Base-by-base conservation (phyloP, 768 basidiomycete species). In the Lyophyllum decastes region DNA sequence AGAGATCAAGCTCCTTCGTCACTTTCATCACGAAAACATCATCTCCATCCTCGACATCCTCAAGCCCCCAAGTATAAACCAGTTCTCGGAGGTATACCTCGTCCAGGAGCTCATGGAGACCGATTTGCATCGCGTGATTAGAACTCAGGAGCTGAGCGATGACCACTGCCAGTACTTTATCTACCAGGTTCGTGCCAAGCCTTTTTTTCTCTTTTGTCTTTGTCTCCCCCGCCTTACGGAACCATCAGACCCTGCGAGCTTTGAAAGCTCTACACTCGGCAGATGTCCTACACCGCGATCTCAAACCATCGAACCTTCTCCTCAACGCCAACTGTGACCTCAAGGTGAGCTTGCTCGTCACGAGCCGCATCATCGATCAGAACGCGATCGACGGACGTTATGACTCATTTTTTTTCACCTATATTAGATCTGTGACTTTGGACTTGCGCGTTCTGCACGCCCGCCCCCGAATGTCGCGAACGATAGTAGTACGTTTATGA, bases 121-220 rank as follows among this genome's bases (percentile, higher is more conserved):
- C 0, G 96, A 98, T 76, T 77, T 98, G 63, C 95, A 98, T 70
- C 88, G 96, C 54, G 97, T 99, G 47, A 98, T 99, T 65, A 82
- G 93, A 24, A 96, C 97, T 0, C 96, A 98, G 73, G 86, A 91
- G 58, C 80, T 99, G 41, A 90, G 89, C 57, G 96, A 98, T 69
- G 95, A 98, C 68, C 95, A 98, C 69, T 89, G 87, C 64, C 94
- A 98, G 73, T 99, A 99, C 72, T 98, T 99, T 69, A 88, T 96
- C 63, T 99, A 99, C 72, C 96, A 98, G 81, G 88, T 86, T 60
- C 49, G 76, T 70, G 56, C 38, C 48, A 43, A 40, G 25, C 48
- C 46, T 21, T 19, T 51, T 64, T 61, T 55, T 46, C 53, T 41
- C 34, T 4, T 30, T 21, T 21, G 49, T 64, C 61, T 55, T 46